Base-by-base conservation (phyloP, 2,329 filamentous ascomycete genomes). In the Fusarium poae region DNA sequence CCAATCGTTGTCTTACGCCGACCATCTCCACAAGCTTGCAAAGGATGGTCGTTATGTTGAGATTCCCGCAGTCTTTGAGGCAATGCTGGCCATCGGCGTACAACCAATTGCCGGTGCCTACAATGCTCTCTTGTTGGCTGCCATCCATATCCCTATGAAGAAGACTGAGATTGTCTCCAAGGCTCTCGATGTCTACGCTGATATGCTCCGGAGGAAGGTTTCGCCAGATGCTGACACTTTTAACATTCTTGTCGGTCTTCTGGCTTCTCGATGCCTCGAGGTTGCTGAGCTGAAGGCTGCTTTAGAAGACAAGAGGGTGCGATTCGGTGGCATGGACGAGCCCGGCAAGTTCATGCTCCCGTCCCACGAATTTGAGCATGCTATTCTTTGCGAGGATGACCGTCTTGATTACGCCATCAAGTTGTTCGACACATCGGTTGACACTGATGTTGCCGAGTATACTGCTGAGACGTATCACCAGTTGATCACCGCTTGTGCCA, bases 161-260 rank as follows among this genome's bases (percentile, higher is more conserved):
- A 92, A 90, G 79, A 91, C 91, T 55, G 92, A 97, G 81, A 89
- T 96, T 53, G 92, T 97, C 16, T 91, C 93, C 65, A 97, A 97
- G 82, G 94, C 93, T 7, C 86, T 98, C 53, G 94, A 97, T 81
- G 92, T 99, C 53, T 99, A 98, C 79, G 91, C 94, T 18, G 94
- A 98, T 77, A 98, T 99, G 96, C 89, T 97, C 72, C 89, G 91
- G 70, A 91, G 94, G 69, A 91, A 91, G 72, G 90, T 98, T 25
- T 82, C 87, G 21, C 94, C 95, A 10, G 91, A 97, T 77, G 89
- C 90, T 55, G 88, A 92, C 59, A 98, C 95, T 0, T 98, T 97
- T 80, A 89, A 93, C 76, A 94, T 94, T 34, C 84, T 99, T 20
- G 92, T 99, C 57, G 89, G 91, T 60, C 84, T 97, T 39, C 85